Evolutionary conservation across 495 filamentous ascomycete species (phyloP).

Genomic region (Penicillium cosmopolitanum): DNA sequence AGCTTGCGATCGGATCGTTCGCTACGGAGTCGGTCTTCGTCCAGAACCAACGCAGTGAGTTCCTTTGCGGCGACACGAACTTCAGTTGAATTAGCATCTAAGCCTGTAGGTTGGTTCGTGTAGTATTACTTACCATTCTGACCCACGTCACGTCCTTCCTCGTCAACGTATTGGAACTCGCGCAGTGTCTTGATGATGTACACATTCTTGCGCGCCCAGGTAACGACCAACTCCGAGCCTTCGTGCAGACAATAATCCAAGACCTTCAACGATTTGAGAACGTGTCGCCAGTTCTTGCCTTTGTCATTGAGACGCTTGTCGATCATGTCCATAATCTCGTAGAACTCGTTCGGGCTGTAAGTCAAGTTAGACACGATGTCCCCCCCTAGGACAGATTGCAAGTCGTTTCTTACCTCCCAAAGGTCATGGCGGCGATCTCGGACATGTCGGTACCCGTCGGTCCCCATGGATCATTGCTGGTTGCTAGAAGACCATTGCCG

Average conservation of each 20-base stretch:
- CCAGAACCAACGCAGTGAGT: constrained; percentile 88
- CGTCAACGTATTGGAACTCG: constrained; percentile 95
- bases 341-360: constrained; percentile 88
- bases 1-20: constrained; percentile 90
- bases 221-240: constrained; percentile 93
- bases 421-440: constrained; percentile 97
- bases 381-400: background rate
- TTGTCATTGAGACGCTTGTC: constrained; percentile 99
- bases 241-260: constrained; percentile 98
- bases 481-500: constrained; percentile 59
- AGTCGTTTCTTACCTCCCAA: constrained; percentile 74
- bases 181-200: constrained; percentile 98
- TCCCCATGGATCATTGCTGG: constrained; percentile 99
- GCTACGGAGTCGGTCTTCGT: constrained; percentile 90
- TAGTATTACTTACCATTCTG: constrained; percentile 73
- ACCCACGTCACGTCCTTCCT: constrained; percentile 91
- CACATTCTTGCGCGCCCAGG: constrained; percentile 96
- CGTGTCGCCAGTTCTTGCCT: constrained; percentile 99
- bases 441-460: constrained; percentile 98
- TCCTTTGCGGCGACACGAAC: constrained; percentile 97
- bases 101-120: background rate
- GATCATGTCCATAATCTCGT: constrained; percentile 99
- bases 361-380: constrained; percentile 20
- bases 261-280: constrained; percentile 96
- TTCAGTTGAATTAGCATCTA: constrained; percentile 35